Evolutionary conservation across 305 asterid genomes (phyloP).

Genomic region (Fraxinus angustifolia): DNA sequence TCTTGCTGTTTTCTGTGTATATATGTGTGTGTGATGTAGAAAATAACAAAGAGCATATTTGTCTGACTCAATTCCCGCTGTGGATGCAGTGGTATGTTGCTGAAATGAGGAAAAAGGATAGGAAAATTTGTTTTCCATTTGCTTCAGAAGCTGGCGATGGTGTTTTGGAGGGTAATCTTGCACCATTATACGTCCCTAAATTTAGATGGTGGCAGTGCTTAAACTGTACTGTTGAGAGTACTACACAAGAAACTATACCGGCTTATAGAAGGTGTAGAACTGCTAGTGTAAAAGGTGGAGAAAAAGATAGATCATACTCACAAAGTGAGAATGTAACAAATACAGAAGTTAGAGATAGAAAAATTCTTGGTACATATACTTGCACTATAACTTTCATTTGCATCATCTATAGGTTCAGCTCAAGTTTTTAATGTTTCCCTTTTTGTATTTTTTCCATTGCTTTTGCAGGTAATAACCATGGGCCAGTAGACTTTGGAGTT

Average conservation of each 20-base stretch:
- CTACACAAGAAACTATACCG: constrained; percentile 17
- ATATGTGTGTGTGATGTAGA: constrained; percentile 1
- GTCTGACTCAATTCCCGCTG: constrained; percentile 13
- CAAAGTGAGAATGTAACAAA: constrained; percentile 18
- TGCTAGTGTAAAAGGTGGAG: constrained; percentile 21
- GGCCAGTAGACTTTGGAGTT: constrained; percentile 7
- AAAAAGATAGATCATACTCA: constrained; percentile 14
- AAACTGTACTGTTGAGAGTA: constrained; percentile 31
- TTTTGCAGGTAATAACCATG: constrained; percentile 23
- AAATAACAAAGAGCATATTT: neutral
- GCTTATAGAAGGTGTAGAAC: constrained; percentile 21
- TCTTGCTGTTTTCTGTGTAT: neutral
- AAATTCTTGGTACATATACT: neutral
- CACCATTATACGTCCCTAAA: constrained; percentile 43
- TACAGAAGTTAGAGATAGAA: constrained; percentile 12
- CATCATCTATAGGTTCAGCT: neutral
- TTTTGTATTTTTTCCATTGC: constrained; percentile 3
- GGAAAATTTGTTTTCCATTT: constrained; percentile 43
- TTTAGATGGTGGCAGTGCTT: constrained; percentile 56
- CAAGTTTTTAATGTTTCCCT: constrained; percentile 1
- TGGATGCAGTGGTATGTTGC: constrained; percentile 68
- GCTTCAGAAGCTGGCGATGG: constrained; percentile 22
- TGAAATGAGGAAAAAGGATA: constrained; percentile 52
- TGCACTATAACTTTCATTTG: constrained; percentile 1
- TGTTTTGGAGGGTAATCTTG: constrained; percentile 34